phyloP scores from a whole-genome alignment of 805 yeast species.

The Hanseniaspora singularis region DNA sequence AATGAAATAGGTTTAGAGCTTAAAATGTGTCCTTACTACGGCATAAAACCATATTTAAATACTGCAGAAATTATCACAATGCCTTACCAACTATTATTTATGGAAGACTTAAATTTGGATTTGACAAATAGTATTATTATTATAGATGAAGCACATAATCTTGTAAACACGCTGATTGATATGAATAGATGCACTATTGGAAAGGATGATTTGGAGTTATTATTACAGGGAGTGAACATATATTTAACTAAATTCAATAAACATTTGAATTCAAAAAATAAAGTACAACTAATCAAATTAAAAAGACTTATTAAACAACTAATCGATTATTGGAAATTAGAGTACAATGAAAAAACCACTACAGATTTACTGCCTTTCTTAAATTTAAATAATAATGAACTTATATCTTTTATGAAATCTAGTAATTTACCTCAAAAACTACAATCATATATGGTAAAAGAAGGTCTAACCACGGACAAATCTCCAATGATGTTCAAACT shows the following conservation, averaged over 20 bases:
- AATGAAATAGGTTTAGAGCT: constrained; percentile 44
- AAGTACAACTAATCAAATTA: constrained; percentile 55
- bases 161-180: constrained; percentile 61
- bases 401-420: constrained; percentile 49
- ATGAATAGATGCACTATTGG: constrained; percentile 55
- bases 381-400: constrained; percentile 50
- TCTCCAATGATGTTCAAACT: constrained; percentile 53
- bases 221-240: constrained; percentile 38
- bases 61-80: constrained; percentile 65
- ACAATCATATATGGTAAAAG: constrained; percentile 48
- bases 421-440: constrained; percentile 77
- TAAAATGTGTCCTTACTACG: constrained; percentile 72
- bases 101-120: constrained; percentile 49
- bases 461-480: neutral
- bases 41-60: constrained; percentile 41
- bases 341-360: constrained; percentile 39
- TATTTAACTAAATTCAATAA: constrained; percentile 53
- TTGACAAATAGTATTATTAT: constrained; percentile 56
- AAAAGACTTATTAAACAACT: constrained; percentile 44
- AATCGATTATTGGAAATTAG: constrained; percentile 34
- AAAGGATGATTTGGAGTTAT: constrained; percentile 34
- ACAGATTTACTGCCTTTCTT: constrained; percentile 45
- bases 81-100: constrained; percentile 65
- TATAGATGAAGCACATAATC: constrained; percentile 87
- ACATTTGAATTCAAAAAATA: constrained; percentile 57